Percentiles rank a stretch among this genome's conserved stretches.
These are phyloP conservation scores for Nadsonia commutata DNA, from an alignment of 1,139 yeast species.

Conservation along the genomic window DNA sequence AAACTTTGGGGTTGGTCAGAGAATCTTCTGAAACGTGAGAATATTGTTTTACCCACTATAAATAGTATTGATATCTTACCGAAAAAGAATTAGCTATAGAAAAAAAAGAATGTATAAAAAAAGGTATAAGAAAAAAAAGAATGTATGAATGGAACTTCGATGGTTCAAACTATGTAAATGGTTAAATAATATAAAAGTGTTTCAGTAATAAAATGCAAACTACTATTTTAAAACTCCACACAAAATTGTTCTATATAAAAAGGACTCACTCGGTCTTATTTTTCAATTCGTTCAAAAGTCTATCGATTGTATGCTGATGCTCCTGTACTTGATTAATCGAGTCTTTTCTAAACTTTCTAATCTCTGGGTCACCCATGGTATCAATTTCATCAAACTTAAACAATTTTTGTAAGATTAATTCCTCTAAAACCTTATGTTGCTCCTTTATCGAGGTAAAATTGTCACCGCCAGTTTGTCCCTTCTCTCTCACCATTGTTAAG, in stretches of 20 bases:
- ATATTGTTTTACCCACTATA: constrained; percentile 15
- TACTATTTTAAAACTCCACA: no score
- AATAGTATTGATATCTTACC: neutral
- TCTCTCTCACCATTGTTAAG: constrained; percentile 8
- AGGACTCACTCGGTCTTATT: constrained; percentile 4
- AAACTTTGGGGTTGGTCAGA: constrained; percentile 25
- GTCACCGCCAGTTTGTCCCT: constrained; percentile 11
- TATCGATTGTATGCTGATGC: constrained; percentile 22
- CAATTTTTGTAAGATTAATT: constrained; percentile 25
- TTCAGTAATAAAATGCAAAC: no score
- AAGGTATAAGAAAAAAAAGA: no score
- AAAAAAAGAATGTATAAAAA: no score
- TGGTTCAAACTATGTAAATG: no score
- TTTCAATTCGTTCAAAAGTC: constrained; percentile 11
- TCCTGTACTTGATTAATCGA: constrained; percentile 25
- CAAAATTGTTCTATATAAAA: no score
- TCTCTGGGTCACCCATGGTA: constrained; percentile 22
- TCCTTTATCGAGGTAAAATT: constrained; percentile 15
- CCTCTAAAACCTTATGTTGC: constrained; percentile 24
- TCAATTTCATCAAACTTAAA: constrained; percentile 27
- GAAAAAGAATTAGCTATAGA: neutral
- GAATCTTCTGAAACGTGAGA: constrained; percentile 14
- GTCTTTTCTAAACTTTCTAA: constrained; percentile 23
- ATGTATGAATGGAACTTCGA: no score
- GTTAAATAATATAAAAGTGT: no score